Conservation (phyloP, 179 eudicot genomes). For the Silene noctiflora region DNA sequence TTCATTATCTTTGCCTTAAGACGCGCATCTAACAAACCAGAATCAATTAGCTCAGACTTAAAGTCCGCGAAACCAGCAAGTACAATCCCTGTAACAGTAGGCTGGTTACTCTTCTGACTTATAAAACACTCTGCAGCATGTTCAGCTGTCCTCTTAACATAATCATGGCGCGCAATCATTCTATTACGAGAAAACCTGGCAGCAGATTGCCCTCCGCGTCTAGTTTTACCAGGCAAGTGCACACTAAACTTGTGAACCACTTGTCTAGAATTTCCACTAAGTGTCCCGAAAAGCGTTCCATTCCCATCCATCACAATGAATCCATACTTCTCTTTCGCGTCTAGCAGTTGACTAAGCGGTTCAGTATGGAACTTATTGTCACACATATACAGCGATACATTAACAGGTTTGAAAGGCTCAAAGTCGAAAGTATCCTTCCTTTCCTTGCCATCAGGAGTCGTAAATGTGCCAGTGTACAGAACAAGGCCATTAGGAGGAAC, state of each 20-base stretch:
- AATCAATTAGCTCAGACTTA: constrained; percentile 24
- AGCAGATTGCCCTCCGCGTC: constrained; percentile 37
- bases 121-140: constrained; percentile 25
- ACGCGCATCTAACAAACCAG: constrained; percentile 29
- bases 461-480: constrained; percentile 27
- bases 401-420: constrained; percentile 29
- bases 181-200: too few species aligned
- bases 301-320: constrained; percentile 34
- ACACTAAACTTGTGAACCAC: constrained; percentile 28
- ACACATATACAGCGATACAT: constrained; percentile 28
- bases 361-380: constrained; percentile 31
- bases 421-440: constrained; percentile 29
- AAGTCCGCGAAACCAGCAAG: constrained; percentile 31
- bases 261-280: constrained; percentile 29
- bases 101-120: constrained; percentile 27
- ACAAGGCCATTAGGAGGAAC: constrained; percentile 33
- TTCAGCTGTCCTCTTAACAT: constrained; percentile 29
- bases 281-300: constrained; percentile 32
- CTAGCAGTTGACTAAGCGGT: constrained; percentile 29
- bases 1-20: constrained; percentile 21
- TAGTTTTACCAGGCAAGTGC: constrained; percentile 23
- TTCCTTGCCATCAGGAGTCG: constrained; percentile 28
- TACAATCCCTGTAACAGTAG: constrained; percentile 25
- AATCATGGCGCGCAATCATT: constrained; percentile 27
- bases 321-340: constrained; percentile 25